These are phyloP conservation scores for Aristolochia contorta DNA, from an alignment of 164 flowering plant species.

Conservation along the genomic window DNA sequence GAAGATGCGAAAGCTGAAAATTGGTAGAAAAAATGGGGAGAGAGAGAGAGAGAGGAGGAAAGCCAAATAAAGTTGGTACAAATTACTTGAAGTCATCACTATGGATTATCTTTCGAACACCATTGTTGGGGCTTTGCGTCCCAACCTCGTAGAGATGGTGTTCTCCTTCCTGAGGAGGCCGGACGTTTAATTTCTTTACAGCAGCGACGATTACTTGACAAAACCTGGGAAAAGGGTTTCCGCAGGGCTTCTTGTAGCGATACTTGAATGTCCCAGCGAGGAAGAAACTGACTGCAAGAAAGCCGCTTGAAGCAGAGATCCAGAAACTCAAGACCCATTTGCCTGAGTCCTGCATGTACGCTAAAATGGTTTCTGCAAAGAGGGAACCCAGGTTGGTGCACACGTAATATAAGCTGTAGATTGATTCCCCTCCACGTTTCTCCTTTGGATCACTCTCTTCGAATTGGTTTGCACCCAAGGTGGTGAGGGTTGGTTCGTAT, in stretches of 20 bases:
- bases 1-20: too few species aligned
- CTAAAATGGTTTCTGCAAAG: constrained; percentile 75
- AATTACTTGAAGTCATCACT: constrained; percentile 80
- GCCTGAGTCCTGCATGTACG: constrained; percentile 75
- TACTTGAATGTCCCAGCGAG: constrained; percentile 61
- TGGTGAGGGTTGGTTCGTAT: constrained; percentile 86
- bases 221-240: constrained; percentile 73
- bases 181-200: constrained; percentile 42
- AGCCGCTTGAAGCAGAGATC: constrained; percentile 63
- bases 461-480: constrained; percentile 90
- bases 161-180: constrained; percentile 21
- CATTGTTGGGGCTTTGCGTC: constrained; percentile 26
- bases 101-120: constrained; percentile 56
- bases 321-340: constrained; percentile 86
- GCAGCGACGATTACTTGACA: constrained; percentile 73
- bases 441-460: constrained; percentile 66
- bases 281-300: constrained; percentile 53
- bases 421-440: constrained; percentile 57
- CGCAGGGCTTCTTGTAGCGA: constrained; percentile 68
- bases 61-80: not conserved
- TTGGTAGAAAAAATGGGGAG: too few species aligned
- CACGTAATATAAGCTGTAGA: constrained; percentile 87
- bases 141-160: constrained; percentile 39
- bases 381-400: constrained; percentile 84
- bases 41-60: too few species aligned